Percentiles rank a stretch among this genome's conserved stretches.
Evolutionary conservation across 2,329 filamentous ascomycete genomes (phyloP).

Genomic region (Exophiala oligosperma): DNA sequence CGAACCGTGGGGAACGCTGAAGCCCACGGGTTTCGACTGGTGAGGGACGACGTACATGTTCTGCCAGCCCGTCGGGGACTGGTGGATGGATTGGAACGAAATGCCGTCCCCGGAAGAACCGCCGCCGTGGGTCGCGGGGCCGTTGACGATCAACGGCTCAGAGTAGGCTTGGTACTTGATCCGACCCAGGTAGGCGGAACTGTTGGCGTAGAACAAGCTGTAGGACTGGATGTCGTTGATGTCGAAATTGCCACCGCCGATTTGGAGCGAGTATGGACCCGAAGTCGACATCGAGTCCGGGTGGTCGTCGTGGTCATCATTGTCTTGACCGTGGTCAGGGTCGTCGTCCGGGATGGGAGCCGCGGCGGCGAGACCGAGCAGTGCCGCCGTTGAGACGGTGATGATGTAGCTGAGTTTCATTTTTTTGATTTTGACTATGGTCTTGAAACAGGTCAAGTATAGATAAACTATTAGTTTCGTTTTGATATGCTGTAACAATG

Average conservation of each 20-base stretch:
- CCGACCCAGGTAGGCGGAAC: constrained; percentile 14
- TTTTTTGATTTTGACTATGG: not conserved
- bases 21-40: constrained; percentile 11
- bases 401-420: not conserved
- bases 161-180: constrained; percentile 20
- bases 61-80: constrained; percentile 13
- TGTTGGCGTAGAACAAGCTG: constrained; percentile 18
- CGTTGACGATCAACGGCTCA: constrained; percentile 10
- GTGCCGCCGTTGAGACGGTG: not conserved
- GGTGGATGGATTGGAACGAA: constrained; percentile 14
- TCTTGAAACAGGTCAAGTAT: too few relatives aligned
- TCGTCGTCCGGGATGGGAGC: not conserved
- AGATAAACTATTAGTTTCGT: too few relatives aligned
- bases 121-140: too few relatives aligned
- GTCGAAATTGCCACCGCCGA: constrained; percentile 8
- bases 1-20: constrained; percentile 14
- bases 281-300: not conserved
- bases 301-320: not conserved
- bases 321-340: not conserved
- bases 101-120: constrained; percentile 4
- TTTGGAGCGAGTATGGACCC: not conserved
- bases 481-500: too few relatives aligned
- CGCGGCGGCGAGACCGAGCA: not conserved
- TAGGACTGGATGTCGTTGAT: constrained; percentile 6
- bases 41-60: constrained; percentile 6